phyloP scores from a whole-genome alignment of 805 yeast species.

The Metschnikowia colocasiae region DNA sequence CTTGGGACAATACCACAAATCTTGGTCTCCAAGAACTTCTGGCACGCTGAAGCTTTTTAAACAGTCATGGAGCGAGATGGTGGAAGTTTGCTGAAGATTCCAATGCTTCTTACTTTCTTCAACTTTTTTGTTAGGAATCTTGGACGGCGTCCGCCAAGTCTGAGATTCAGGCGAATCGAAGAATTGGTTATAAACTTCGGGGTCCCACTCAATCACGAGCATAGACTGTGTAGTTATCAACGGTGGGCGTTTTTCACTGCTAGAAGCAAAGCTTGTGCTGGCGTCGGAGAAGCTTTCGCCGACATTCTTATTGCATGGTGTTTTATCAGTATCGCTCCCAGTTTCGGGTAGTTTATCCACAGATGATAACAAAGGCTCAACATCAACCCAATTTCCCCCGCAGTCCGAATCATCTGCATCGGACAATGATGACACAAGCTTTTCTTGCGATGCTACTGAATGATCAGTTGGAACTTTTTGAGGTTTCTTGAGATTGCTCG shows the following conservation, averaged over 20 bases:
- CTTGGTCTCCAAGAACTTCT: conserved; percentile 83
- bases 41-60: conserved; percentile 69
- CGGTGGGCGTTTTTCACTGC: not conserved
- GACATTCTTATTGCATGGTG: not conserved
- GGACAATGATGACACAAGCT: not conserved
- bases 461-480: not conserved
- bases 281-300: not conserved
- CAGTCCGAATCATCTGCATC: conserved; percentile 29
- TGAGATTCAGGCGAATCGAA: conserved; percentile 48
- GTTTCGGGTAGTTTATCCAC: conserved; percentile 6
- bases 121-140: conserved; percentile 51
- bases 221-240: conserved; percentile 24
- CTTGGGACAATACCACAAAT: conserved; percentile 88
- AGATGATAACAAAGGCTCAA: conserved; percentile 14
- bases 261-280: not conserved
- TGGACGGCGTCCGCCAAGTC: conserved; percentile 49
- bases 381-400: conserved; percentile 21
- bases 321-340: not conserved
- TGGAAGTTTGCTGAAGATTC: conserved; percentile 44
- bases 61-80: conserved; percentile 61
- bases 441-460: not conserved
- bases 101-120: conserved; percentile 41
- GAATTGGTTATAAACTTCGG: conserved; percentile 44
- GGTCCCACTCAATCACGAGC: conserved; percentile 65
- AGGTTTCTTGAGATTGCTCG: not conserved